Percentiles rank a stretch among this genome's conserved stretches.
Conservation (phyloP, 2,329 filamentous ascomycete genomes). For the Colletotrichum theobromicola region DNA sequence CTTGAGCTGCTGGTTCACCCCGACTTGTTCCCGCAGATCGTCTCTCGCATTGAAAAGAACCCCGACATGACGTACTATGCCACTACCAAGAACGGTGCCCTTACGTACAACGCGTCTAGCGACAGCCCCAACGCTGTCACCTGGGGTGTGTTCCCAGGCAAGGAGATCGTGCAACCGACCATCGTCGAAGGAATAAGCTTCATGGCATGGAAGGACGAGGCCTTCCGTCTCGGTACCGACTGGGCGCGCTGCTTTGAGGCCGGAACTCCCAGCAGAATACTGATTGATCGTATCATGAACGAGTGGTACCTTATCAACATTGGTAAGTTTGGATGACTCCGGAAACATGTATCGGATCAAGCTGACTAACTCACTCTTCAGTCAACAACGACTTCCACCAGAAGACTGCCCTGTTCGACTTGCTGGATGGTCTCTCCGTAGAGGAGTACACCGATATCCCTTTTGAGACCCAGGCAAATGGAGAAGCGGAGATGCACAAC, state of each 20-base stretch:
- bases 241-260: slow-evolving; percentile 92
- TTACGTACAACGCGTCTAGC: slow-evolving; percentile 80
- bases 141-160: slow-evolving; percentile 98
- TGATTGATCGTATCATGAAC: slow-evolving; percentile 86
- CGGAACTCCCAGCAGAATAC: slow-evolving; percentile 74
- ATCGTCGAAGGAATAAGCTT: slow-evolving; percentile 98
- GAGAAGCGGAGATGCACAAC: slow-evolving; percentile 14
- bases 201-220: slow-evolving; percentile 98
- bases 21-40: slow-evolving; percentile 76
- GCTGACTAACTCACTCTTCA: slow-evolving; percentile 35
- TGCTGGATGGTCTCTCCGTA: slow-evolving; percentile 82
- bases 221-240: slow-evolving; percentile 88
- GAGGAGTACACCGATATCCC: slow-evolving; percentile 60
- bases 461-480: slow-evolving; percentile 30
- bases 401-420: slow-evolving; percentile 78
- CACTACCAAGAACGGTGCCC: slow-evolving; percentile 80
- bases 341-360: background rate
- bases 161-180: slow-evolving; percentile 99
- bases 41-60: slow-evolving; percentile 77
- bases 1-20: slow-evolving; percentile 89
- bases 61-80: slow-evolving; percentile 92
- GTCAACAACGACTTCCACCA: slow-evolving; percentile 99
- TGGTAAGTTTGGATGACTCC: slow-evolving; percentile 59
- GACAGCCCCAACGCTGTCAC: slow-evolving; percentile 98
- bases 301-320: slow-evolving; percentile 96